These are phyloP conservation scores for Dipteronia dyeriana DNA, from an alignment of 345 rosid species.

Conservation along the genomic window DNA sequence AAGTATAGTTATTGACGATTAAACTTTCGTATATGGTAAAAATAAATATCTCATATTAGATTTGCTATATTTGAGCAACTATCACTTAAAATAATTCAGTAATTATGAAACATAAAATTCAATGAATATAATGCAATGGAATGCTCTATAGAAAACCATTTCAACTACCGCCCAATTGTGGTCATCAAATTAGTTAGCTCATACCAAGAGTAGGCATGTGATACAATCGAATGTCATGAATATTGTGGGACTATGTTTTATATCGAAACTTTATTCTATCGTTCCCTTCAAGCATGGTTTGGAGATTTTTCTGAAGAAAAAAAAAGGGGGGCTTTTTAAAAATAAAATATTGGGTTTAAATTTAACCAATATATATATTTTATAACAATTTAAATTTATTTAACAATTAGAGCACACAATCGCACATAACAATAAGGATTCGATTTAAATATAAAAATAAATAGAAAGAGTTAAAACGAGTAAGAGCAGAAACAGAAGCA, in stretches of 20 bases:
- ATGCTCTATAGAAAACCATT: too few relatives aligned
- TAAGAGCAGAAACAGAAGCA: neutral
- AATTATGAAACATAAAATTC: neutral
- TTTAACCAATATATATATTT: too few relatives aligned
- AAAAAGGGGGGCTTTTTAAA: too few relatives aligned
- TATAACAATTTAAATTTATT: too few relatives aligned
- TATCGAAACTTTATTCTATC: too few relatives aligned
- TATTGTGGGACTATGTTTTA: neutral
- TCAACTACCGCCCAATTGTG: neutral
- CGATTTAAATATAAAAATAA: constrained; percentile 10
- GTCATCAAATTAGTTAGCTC: neutral
- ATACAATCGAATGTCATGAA: neutral
- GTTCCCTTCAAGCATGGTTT: too few relatives aligned
- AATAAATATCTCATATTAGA: too few relatives aligned
- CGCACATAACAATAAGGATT: neutral
- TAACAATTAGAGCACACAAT: neutral
- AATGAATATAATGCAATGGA: neutral
- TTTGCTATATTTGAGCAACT: too few relatives aligned
- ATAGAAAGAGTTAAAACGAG: neutral
- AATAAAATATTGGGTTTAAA: too few relatives aligned
- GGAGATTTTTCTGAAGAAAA: too few relatives aligned
- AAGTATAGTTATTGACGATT: too few relatives aligned
- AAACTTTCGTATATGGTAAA: too few relatives aligned
- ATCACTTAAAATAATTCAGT: neutral
- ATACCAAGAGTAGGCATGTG: neutral